phyloP scores from a whole-genome alignment of 2,329 filamentous ascomycete species.

The Colletotrichum karsti region DNA sequence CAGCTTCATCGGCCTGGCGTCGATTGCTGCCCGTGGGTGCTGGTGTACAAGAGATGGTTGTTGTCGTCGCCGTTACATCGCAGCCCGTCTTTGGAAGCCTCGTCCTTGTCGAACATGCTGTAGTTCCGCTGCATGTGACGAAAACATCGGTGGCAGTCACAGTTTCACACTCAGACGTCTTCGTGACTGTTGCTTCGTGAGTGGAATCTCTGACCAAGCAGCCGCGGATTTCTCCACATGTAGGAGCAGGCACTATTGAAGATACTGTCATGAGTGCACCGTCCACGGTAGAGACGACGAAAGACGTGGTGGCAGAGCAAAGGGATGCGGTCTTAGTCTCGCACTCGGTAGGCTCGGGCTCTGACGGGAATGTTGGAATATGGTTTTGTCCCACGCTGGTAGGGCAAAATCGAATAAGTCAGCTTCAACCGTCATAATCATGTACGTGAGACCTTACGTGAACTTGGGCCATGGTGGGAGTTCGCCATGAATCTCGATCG shows the following conservation, averaged over 20 bases:
- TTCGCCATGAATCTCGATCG: neutral
- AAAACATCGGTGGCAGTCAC: neutral
- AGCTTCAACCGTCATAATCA: neutral
- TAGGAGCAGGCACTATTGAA: neutral
- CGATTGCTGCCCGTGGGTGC: neutral
- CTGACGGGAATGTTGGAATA: neutral
- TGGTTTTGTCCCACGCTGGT: neutral
- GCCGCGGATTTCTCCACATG: neutral
- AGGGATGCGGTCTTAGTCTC: neutral
- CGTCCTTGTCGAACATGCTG: neutral
- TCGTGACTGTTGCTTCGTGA: neutral
- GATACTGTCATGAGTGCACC: neutral
- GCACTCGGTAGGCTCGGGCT: neutral
- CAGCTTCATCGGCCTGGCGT: neutral
- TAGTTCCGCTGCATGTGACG: neutral
- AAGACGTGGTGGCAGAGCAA: neutral
- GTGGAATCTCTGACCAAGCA: neutral
- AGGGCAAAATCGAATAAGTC: fast-evolving
- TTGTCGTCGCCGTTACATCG: neutral
- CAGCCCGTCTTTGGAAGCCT: neutral
- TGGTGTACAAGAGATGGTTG: neutral
- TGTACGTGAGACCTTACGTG: neutral
- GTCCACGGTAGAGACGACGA: neutral
- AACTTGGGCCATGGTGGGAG: neutral
- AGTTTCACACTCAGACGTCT: neutral